These are phyloP conservation scores for Adansonia digitata DNA, from an alignment of 345 rosid genomes.

Conservation along the genomic window DNA sequence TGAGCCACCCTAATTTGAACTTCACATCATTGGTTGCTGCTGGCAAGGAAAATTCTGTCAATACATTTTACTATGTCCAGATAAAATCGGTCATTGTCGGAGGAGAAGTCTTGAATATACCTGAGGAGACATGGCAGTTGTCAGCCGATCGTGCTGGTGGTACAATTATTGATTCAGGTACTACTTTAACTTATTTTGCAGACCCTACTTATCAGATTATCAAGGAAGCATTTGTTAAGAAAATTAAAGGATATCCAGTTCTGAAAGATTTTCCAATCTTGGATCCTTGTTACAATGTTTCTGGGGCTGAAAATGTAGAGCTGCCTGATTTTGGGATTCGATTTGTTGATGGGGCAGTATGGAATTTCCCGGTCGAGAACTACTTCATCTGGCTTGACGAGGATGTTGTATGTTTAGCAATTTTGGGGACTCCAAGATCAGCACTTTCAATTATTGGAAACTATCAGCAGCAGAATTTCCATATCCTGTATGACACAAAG, in stretches of 20 bases:
- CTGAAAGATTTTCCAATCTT: constrained; percentile 49
- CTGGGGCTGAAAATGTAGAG: constrained; percentile 53
- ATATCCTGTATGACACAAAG: constrained; percentile 65
- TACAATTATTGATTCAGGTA: constrained; percentile 81
- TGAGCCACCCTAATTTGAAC: constrained; percentile 52
- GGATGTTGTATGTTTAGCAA: constrained; percentile 74
- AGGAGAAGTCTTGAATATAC: constrained; percentile 57
- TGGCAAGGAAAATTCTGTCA: constrained; percentile 50
- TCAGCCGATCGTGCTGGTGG: constrained; percentile 67
- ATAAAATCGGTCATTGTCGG: constrained; percentile 65
- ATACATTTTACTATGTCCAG: constrained; percentile 70
- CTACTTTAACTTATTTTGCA: constrained; percentile 60
- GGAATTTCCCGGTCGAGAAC: constrained; percentile 91
- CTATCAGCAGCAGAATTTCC: constrained; percentile 89
- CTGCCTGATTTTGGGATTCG: constrained; percentile 67
- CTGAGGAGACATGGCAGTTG: constrained; percentile 64
- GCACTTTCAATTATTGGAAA: constrained; percentile 84
- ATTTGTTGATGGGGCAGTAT: constrained; percentile 70
- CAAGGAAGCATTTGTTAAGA: constrained; percentile 52
- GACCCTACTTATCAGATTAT: constrained; percentile 65
- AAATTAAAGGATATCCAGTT: constrained; percentile 52
- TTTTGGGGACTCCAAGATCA: constrained; percentile 71
- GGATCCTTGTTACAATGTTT: constrained; percentile 83
- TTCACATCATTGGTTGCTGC: constrained; percentile 65
- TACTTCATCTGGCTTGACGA: constrained; percentile 56